Evolutionary conservation across 768 basidiomycete species (phyloP), one percentile per base, ranked within the genome.

Genomic region (Leucocoprinus birnbaumii): DNA sequence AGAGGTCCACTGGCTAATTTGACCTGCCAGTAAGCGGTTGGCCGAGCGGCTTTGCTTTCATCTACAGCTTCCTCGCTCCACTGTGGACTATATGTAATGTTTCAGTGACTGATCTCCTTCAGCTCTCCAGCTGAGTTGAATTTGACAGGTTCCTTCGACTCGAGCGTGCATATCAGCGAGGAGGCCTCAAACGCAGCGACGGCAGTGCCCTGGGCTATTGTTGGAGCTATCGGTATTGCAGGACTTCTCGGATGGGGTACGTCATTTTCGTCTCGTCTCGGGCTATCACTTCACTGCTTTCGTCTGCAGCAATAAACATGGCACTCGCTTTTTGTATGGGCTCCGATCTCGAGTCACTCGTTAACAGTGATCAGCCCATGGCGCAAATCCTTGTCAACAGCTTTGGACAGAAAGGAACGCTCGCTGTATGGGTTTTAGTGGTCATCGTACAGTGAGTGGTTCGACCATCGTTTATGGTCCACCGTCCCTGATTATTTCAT

Each of bases 171-270:
- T 58, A 86, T 89, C 53, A 84, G 83, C 48, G 86, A 87, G 63
- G 86, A 87, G 64, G 84, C 84, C 1, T 74, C 78, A 0, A 91
- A 91, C 59, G 87, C 88, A 0, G 78, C 80, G 16, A 73, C 72
- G 0, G 86, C 85, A 22, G 83, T 89, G 3, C 88, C 87, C 0
- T 85, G 79, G 76, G 85, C 85, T 9, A 87, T 89, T 44, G 76
- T 80, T 31, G 65, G 67, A 47, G 79, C 87, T 1, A 78, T 80
- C 42, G 77, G 71, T 10, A 79, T 83, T 41, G 79, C 80, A 31
- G 79, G 80, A 45, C 58, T 85, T 13, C 73, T 86, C 13, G 85
- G 85, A 34, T 82, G 76, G 73, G 83, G 85, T 85, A 62, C 19
- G 77, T 59, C 34, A 5, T 18, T 44, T 19, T 26, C 4, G 24